These are phyloP conservation scores for Globisporangium paddicum DNA, from an alignment of 352 stramenopile genomes.

Conservation along the genomic window DNA sequence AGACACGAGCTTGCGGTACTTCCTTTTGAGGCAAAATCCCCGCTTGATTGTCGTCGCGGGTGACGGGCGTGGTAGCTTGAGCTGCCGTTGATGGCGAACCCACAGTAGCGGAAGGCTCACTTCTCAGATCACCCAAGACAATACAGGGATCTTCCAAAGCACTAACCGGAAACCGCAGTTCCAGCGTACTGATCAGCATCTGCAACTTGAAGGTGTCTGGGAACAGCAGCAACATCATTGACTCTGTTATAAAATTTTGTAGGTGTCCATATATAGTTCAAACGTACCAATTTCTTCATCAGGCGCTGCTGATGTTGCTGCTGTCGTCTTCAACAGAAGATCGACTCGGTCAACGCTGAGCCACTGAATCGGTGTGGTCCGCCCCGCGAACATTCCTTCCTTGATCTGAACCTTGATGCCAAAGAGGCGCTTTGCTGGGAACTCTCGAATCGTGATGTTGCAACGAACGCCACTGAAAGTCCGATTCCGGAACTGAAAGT, in stretches of 20 bases:
- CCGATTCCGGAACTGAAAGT: not conserved
- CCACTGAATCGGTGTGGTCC: constrained; percentile 8
- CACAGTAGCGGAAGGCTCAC: not conserved
- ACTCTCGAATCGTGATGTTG: constrained; percentile 8
- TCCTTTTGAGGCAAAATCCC: not conserved
- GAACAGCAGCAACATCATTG: not conserved
- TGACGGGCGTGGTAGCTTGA: not conserved
- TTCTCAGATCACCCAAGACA: not conserved
- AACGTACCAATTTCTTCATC: not conserved
- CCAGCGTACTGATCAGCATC: not conserved
- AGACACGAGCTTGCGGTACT: not conserved
- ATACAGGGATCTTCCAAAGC: not conserved
- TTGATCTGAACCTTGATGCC: constrained; percentile 6
- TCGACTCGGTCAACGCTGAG: not conserved
- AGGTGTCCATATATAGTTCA: not conserved
- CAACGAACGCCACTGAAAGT: constrained; percentile 4
- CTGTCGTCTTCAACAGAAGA: not conserved
- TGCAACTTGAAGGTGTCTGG: not conserved
- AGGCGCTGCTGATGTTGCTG: not conserved
- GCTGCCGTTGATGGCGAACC: not conserved
- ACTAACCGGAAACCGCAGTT: not conserved
- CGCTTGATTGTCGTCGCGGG: not conserved
- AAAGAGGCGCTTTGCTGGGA: not conserved
- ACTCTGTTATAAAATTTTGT: not conserved
- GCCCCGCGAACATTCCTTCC: not conserved